Evolutionary conservation across 495 filamentous ascomycete genomes (phyloP), one percentile per base, ranked within the genome.

Genomic region (Pseudomonodictys pantanalensis): DNA sequence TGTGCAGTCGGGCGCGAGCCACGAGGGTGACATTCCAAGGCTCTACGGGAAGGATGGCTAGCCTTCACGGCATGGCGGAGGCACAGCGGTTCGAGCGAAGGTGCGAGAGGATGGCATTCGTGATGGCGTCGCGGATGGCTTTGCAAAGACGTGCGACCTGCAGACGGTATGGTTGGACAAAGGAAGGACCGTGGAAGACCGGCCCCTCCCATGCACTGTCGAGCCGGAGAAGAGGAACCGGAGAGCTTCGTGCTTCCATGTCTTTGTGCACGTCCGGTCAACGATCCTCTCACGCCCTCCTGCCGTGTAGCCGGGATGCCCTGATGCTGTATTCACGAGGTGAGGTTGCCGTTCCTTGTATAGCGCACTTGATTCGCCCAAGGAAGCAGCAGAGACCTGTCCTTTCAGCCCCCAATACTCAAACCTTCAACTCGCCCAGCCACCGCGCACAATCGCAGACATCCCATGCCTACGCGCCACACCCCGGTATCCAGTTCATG

Each of bases 391-490:
- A 20, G n/a, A n/a, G n/a, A n/a, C n/a, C n/a, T n/a, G n/a, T n/a
- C n/a, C n/a, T 17, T 60, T 41, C 58, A 55, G 58, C 51, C 51
- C 58, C 58, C 58, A 56, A 56, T 28, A 45, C 22, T n/a, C 33
- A 18, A 12, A 41, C 12, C 4, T 12, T 3, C 38, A 18, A n/a
- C 32, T 45, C 39, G 11, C n/a, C 18, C 29, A 17, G 12, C n/a
- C 9, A 26, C 12, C n/a, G 41, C 22, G 43, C 35, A 28, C 35
- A 15, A 52, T 46, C 48, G 35, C 4, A 33, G 38, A 6, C 15
- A 56, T 52, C 52, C 64, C 54, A 33, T 53, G 43, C 55, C 46
- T 67, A 67, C 48, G 64, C 64, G 64, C 64, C 59, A 59, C 58
- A 50, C 15, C 56, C 57, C 39, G 29, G 50, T 11, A 17, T 23